Evolutionary conservation across 2,329 filamentous ascomycete genomes (phyloP), one percentile per base, ranked within the genome.

Genomic region (Neurospora sp.): DNA sequence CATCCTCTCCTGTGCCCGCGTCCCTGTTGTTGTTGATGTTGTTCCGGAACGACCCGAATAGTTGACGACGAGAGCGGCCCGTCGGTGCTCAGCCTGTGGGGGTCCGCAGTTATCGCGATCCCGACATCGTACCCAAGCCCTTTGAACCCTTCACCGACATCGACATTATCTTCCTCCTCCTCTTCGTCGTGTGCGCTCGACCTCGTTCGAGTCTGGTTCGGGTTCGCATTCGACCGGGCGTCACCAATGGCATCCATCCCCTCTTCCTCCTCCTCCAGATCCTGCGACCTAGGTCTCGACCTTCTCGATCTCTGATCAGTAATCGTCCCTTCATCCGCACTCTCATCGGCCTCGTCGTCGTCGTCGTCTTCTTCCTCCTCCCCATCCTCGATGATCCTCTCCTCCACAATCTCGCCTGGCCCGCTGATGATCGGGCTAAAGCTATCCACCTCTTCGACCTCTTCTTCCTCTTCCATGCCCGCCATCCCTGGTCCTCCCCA

Each of bases 361-460:
- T n/a, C n/a, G n/a, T 46, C 65, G 33, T 66, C 67, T 1, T 66
- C 68, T 28, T 69, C 57, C 36, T 74, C 73, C 66, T 75, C 74
- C 0, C 73, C 74, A 8, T 75, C 75, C 23, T 76, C 73, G 46
- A 73, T 74, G 36, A 75, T 74, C 68, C 70, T 74, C 69, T 76
- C 75, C 66, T 75, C 75, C 23, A 76, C 71, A 38, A 73, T 65
- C 69, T 76, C 75, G 4, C 75, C 75, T 1, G 75, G 75, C 5
- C 74, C 71, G 67, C 69, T 72, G 1, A 76, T 70, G 36, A 76
- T 75, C 1, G 75, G 75, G 28, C 72, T 74, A 39, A 76, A 76
- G 38, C 69, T 66, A 11, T 76, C 75, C 39, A 75, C 74, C 69
- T 76, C 74, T 66, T 75, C 74, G 1, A 75, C 72, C 43, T 73